A percentile compares a stretch with the other conserved stretches of the same genome.
Evolutionary conservation across 148 eudicot species (phyloP).

Genomic region (Heliosperma pusillum): DNA sequence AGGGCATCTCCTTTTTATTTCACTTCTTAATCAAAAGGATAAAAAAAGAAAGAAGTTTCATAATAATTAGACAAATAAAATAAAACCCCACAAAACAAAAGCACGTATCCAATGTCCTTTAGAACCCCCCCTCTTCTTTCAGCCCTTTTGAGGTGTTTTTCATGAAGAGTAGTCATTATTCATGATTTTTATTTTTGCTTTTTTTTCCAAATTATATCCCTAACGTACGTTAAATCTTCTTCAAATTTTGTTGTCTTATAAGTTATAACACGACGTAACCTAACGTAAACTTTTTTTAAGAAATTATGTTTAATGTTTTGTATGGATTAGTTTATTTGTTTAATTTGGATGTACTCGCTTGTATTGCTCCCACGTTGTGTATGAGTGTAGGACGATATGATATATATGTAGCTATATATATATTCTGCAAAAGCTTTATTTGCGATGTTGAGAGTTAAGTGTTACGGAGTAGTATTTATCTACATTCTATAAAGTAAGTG

Average conservation of each 20-base stretch:
- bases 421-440: too few relatives aligned
- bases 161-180: not conserved
- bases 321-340: too few relatives aligned
- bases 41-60: not conserved
- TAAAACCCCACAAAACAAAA: slow-evolving; percentile 61
- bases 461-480: too few relatives aligned
- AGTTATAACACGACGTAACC: slow-evolving; percentile 13
- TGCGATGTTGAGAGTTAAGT: not conserved
- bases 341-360: slow-evolving; percentile 38
- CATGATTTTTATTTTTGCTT: slow-evolving; percentile 21
- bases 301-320: slow-evolving; percentile 1
- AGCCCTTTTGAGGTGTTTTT: slow-evolving; percentile 60
- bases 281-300: slow-evolving; percentile 11
- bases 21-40: not conserved
- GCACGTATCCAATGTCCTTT: slow-evolving; percentile 64
- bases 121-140: slow-evolving; percentile 34
- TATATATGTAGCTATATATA: too few relatives aligned
- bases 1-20: slow-evolving; percentile 33
- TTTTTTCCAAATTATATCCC: not conserved
- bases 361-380: slow-evolving; percentile 15
- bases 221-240: slow-evolving; percentile 21
- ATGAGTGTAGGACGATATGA: not conserved
- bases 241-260: slow-evolving; percentile 12
- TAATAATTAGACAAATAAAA: slow-evolving; percentile 42
- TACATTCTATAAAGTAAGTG: too few relatives aligned